Evolutionary conservation across 208 protist species (phyloP).

Genomic region (Leishmania guyanensis): DNA sequence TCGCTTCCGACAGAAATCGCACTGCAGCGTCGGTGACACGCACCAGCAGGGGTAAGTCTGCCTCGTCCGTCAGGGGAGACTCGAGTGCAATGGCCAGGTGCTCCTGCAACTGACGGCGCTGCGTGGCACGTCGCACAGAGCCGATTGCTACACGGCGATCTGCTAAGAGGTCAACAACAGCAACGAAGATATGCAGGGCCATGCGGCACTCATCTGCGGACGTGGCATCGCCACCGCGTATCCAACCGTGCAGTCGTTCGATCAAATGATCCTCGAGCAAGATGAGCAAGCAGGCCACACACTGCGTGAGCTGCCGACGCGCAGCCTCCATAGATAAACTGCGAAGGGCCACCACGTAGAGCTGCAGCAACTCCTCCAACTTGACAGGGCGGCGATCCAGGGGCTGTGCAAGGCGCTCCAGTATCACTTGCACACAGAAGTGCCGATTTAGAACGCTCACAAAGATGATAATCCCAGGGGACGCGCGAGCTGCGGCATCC

Average conservation of each 20-base stretch:
- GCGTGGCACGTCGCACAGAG: slow-evolving; percentile 57
- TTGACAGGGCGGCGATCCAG: slow-evolving; percentile 43
- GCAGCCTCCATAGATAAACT: slow-evolving; percentile 13
- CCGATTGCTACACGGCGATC: slow-evolving; percentile 63
- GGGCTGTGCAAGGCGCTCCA: slow-evolving; percentile 44
- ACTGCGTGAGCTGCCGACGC: slow-evolving; percentile 47
- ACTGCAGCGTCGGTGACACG: slow-evolving; percentile 40
- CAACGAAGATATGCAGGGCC: slow-evolving; percentile 38
- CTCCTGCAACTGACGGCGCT: slow-evolving; percentile 56
- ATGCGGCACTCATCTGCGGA: slow-evolving; percentile 8
- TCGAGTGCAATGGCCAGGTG: slow-evolving; percentile 41
- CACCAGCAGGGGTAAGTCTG: slow-evolving; percentile 37
- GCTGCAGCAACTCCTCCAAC: slow-evolving; percentile 43
- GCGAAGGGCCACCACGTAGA: slow-evolving; percentile 41
- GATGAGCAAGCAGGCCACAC: slow-evolving; percentile 46
- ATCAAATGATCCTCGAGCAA: slow-evolving; percentile 36
- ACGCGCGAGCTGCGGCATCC: slow-evolving; percentile 1
- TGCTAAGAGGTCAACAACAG: slow-evolving; percentile 54
- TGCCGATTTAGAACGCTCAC: slow-evolving; percentile 65
- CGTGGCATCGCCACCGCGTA: slow-evolving; percentile 8
- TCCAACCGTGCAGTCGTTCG: slow-evolving; percentile 16
- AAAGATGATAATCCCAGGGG: slow-evolving; percentile 30
- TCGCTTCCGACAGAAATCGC: slow-evolving; percentile 52
- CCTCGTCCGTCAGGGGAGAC: slow-evolving; percentile 12
- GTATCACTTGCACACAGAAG: slow-evolving; percentile 57